These are phyloP conservation scores for Colletotrichum cordylinicola DNA, from an alignment of 2,329 filamentous ascomycete species.

Conservation along the genomic window DNA sequence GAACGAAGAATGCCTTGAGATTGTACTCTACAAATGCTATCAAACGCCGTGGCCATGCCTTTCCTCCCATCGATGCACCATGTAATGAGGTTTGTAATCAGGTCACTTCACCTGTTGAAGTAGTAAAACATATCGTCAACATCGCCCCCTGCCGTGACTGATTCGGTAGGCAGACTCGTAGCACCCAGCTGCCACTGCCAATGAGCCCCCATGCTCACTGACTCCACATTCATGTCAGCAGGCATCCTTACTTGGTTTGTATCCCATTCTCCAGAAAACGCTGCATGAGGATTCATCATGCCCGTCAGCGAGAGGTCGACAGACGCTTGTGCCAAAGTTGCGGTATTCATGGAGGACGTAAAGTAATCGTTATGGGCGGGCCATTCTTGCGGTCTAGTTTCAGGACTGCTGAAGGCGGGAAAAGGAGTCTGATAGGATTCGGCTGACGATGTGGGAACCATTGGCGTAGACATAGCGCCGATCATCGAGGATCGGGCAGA, in stretches of 20 bases:
- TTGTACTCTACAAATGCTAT: neutral
- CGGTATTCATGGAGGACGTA: neutral
- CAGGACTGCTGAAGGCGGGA: constrained; percentile 27
- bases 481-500: constrained; percentile 9
- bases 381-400: constrained; percentile 31
- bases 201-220: neutral
- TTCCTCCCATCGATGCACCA: neutral
- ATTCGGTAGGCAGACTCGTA: constrained; percentile 28
- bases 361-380: constrained; percentile 11
- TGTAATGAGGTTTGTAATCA: neutral
- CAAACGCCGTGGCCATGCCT: neutral
- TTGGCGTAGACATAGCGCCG: constrained; percentile 23
- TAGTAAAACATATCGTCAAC: constrained; percentile 26
- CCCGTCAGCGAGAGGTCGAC: neutral
- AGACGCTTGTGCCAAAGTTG: neutral
- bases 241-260: neutral
- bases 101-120: neutral
- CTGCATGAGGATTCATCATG: neutral
- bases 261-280: neutral
- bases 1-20: neutral
- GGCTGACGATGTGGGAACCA: neutral
- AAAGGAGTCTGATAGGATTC: constrained; percentile 19
- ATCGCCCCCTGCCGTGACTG: constrained; percentile 18
- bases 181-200: neutral
- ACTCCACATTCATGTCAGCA: neutral